Evolutionary conservation across 805 yeast species (phyloP), one percentile per base, ranked within the genome.

Genomic region (Candida caryicola): DNA sequence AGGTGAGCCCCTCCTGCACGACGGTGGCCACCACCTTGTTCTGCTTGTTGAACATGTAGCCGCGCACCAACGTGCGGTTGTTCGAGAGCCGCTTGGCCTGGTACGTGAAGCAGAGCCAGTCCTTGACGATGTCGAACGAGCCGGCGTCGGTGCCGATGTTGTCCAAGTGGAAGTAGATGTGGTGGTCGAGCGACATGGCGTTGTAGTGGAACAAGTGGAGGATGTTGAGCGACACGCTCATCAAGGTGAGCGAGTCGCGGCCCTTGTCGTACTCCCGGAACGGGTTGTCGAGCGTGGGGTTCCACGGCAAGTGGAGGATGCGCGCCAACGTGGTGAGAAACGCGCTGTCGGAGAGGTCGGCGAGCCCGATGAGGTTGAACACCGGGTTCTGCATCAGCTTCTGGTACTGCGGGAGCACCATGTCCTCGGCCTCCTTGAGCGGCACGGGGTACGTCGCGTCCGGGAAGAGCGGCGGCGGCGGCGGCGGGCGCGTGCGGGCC

Each of bases 171-270:
- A 69, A 69, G 42, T 68, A 68, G 13, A 69, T 54, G 45, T 68
- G 73, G 50, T 69, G 74, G 46, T 68, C 73, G 19, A 69, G 48
- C 4, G 71, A 64, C 73, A 69, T 68, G 17, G 73, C 74, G 38
- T 61, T 63, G 50, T 69, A 69, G 44, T 69, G 74, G 46, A 57
- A 65, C 9, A 68, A 33, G 38, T 59, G 67, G 17, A 66, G 47
- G n/a, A 61, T 56, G 37, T 61, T 57, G 28, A 69, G 43, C 10
- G 71, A 59, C 13, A 40, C 34, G 10, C 52, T 45, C 49, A 69
- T 47, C 31, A 62, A 18, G n/a, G 55, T 42, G 10, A 33, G 15
- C 1, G 72, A 71, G 39, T 66, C 69, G 29, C 50, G 54, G 13
- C 37, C 45, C 25, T 52, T 51, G 45, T 69, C 72, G 28, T 50